Evolutionary conservation across 73 alveolate genomes (phyloP), one percentile per base, ranked within the genome.

Genomic region (Paramecium octaurelia): DNA sequence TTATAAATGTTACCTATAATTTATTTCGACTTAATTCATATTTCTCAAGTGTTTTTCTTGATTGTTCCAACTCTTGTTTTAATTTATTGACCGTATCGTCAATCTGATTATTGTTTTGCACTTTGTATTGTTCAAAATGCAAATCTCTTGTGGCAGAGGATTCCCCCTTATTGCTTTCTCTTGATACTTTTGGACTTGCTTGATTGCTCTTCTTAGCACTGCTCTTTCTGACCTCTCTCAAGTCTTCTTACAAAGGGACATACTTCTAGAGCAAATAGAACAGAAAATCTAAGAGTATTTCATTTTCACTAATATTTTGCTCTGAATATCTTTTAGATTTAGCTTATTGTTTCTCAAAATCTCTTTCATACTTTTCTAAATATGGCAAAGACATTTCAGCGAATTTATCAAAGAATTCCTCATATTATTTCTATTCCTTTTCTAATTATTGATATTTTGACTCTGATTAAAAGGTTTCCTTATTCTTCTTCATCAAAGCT

Each of bases 361-460:
- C 90, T 46, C 54, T 77, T 40, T 77, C 90, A 42, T 77, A 77
- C 42, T 77, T 77, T 40, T 77, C 90, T 42, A 77, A 43, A 77
- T 77, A 77, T 18, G 90, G 90, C 24, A 77, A 43, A 0, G 90
- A 77, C 54, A 77, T 29, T 23, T 77, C 90, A 11, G 90, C 90
- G 42, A 77, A 77, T 77, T 77, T 21, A 77, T 77, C 90, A 42
- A 77, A 77, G 27, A 77, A 77, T 77, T 77, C 42, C 43, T 77
- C 90, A 43, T 42, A 43, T 12, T 23, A 23, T 21, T 77, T 77
- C 20, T 29, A 24, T 40, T 40, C 69, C 27, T 77, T 29, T 23
- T 77, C 44, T 24, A 40, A 46, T 9, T 40, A 36, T 42, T 40
- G 35, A 71, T 34, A 34, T 71, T 71, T 34, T 11, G 86, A 34